Conservation (phyloP, 108 stramenopile genomes). For the Nannochloropsis salina region DNA sequence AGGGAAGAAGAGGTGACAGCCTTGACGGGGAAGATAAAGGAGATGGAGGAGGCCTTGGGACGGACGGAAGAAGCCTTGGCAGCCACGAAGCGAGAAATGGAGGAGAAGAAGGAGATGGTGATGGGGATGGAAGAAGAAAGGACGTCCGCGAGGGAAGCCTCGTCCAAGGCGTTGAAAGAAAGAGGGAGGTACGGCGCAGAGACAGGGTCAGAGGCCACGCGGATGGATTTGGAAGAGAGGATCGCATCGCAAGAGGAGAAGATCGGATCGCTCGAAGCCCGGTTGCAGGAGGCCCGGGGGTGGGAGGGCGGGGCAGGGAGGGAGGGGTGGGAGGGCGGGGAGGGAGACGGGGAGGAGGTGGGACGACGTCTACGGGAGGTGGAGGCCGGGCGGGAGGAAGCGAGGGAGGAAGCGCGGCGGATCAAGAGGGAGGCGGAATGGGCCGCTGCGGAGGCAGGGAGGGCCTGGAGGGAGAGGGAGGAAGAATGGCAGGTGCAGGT, state of each 20-base stretch:
- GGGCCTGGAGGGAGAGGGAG: not conserved
- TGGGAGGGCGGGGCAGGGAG: too few species aligned
- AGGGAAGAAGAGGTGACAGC: not conserved
- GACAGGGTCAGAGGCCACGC: too few species aligned
- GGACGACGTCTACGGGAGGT: too few species aligned
- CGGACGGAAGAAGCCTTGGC: not conserved
- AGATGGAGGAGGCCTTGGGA: too few species aligned
- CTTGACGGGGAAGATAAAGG: too few species aligned
- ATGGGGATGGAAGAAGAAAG: not conserved
- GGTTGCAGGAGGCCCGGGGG: too few species aligned
- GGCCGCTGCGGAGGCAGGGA: not conserved
- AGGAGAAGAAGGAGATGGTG: not conserved
- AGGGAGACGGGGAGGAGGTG: not conserved
- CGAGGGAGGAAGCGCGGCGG: not conserved
- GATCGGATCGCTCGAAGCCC: too few species aligned
- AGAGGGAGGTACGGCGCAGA: not conserved
- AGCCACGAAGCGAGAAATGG: not conserved
- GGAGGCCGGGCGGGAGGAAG: constrained; percentile 5
- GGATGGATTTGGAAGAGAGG: too few species aligned
- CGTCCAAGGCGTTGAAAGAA: too few species aligned
- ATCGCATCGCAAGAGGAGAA: too few species aligned
- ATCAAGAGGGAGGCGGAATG: not conserved
- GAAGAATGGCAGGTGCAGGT: not conserved
- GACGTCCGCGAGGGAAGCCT: not conserved
- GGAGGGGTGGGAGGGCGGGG: too few species aligned